These are phyloP conservation scores for Lactarius tabidus DNA, from an alignment of 768 basidiomycete species.

Conservation along the genomic window DNA sequence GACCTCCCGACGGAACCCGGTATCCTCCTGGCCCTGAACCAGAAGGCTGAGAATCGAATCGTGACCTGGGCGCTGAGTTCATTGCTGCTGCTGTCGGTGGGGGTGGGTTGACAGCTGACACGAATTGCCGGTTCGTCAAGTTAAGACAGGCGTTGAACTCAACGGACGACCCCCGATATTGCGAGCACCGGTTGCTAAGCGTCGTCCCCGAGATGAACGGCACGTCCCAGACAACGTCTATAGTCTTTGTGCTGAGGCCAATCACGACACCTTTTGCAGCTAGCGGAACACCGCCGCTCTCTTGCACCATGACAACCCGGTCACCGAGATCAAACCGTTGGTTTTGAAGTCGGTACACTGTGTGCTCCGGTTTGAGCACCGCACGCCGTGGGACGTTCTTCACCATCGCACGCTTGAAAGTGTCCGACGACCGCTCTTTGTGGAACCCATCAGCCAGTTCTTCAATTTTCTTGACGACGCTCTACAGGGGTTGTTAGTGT, in stretches of 20 bases:
- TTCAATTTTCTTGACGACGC: constrained; percentile 78
- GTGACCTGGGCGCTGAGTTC: constrained; percentile 58
- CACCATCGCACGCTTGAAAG: constrained; percentile 89
- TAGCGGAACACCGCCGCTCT: constrained; percentile 88
- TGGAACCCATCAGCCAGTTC: constrained; percentile 65
- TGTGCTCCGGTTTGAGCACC: constrained; percentile 88
- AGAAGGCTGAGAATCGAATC: constrained; percentile 60
- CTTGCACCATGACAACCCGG: constrained; percentile 93
- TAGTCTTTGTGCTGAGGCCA: constrained; percentile 76
- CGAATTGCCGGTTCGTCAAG: constrained; percentile 79
- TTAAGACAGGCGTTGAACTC: constrained; percentile 88
- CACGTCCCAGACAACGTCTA: constrained; percentile 96
- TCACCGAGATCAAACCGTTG: constrained; percentile 88
- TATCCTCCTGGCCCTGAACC: constrained; percentile 55
- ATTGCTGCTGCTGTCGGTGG: constrained; percentile 30
- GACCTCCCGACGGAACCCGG: constrained; percentile 57
- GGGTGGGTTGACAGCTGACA: constrained; percentile 63
- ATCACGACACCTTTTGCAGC: constrained; percentile 92
- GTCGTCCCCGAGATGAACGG: constrained; percentile 92
- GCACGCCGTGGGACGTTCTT: constrained; percentile 91
- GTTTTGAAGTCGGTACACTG: constrained; percentile 83
- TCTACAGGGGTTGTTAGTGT: constrained; percentile 39
- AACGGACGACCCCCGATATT: constrained; percentile 87
- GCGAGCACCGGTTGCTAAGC: constrained; percentile 85
- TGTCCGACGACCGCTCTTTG: constrained; percentile 50